These are phyloP conservation scores for Sphenostylis stenocarpa DNA, from an alignment of 306 rosid genomes.

Conservation along the genomic window DNA sequence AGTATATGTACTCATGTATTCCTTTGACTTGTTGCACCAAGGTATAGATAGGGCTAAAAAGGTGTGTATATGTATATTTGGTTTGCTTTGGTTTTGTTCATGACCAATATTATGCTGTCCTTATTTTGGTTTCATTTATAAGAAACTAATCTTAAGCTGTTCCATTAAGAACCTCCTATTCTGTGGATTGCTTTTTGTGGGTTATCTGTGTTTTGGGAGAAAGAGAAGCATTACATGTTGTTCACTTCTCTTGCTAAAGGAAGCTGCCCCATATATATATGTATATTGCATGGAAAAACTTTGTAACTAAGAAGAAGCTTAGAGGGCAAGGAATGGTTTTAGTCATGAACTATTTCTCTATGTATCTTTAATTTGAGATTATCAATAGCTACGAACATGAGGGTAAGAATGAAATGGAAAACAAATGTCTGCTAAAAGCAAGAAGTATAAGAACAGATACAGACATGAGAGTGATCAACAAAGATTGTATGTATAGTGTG, in stretches of 20 bases:
- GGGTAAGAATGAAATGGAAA: not conserved
- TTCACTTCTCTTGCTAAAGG: not conserved
- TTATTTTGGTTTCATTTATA: not conserved
- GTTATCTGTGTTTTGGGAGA: not conserved
- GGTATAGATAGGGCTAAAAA: conserved; percentile 7
- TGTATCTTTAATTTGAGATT: not conserved
- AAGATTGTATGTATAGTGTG: not conserved
- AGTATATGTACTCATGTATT: conserved; percentile 15
- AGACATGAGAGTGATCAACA: not conserved
- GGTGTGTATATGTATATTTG: not conserved
- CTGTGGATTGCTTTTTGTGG: not conserved
- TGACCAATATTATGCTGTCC: not conserved
- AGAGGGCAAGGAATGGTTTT: conserved; percentile 3
- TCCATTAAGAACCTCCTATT: not conserved
- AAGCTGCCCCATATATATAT: not conserved
- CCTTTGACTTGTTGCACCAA: not conserved
- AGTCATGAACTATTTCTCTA: not conserved
- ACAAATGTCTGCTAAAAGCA: not conserved
- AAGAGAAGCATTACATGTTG: not conserved
- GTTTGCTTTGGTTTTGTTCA: not conserved
- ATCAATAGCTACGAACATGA: not conserved
- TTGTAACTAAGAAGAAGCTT: not conserved
- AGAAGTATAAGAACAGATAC: not conserved
- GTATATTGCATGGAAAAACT: not conserved
- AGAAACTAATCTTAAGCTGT: not conserved